A percentile compares a stretch with the other conserved stretches of the same genome.
These are phyloP conservation scores for Cercospora sojina DNA, from an alignment of 2,329 filamentous ascomycete species.

Conservation along the genomic window DNA sequence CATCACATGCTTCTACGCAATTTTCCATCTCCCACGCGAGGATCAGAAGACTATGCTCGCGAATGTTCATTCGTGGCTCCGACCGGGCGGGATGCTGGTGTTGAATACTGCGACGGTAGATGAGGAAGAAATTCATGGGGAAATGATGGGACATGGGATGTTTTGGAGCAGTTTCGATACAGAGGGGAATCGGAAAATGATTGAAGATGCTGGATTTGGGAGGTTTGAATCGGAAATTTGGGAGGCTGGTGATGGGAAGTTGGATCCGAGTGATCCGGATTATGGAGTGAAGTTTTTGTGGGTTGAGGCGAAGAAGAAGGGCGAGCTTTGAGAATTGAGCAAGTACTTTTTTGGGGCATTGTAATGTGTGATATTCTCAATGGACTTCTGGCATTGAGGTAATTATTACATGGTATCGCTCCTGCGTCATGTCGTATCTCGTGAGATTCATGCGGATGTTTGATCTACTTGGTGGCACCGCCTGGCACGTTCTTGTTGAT, in stretches of 20 bases:
- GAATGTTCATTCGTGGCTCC: conserved; percentile 27
- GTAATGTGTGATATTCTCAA: neutral
- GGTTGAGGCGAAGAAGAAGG: conserved; percentile 25
- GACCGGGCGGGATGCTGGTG: conserved; percentile 25
- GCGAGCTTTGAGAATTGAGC: neutral
- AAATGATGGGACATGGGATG: conserved; percentile 32
- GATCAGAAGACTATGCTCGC: conserved; percentile 28
- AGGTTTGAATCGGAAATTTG: conserved; percentile 20
- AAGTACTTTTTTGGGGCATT: neutral
- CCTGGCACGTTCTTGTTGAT: conserved; percentile 30
- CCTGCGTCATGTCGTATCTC: neutral
- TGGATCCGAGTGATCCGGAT: conserved; percentile 27
- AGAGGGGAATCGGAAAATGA: conserved; percentile 40
- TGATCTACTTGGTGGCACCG: conserved; percentile 14
- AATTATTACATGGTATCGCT: neutral
- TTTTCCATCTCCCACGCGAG: conserved; percentile 32
- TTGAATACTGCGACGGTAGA: conserved; percentile 30
- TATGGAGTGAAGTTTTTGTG: conserved; percentile 32
- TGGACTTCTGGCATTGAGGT: conserved; percentile 3
- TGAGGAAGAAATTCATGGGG: conserved; percentile 31
- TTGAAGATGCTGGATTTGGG: conserved; percentile 40
- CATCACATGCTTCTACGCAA: conserved; percentile 27
- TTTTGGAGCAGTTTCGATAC: conserved; percentile 35
- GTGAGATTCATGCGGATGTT: neutral
- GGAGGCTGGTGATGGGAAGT: conserved; percentile 26